These are phyloP conservation scores for Pseudozyma hubeiensis DNA, from an alignment of 1,284 basidiomycete genomes.

Conservation along the genomic window DNA sequence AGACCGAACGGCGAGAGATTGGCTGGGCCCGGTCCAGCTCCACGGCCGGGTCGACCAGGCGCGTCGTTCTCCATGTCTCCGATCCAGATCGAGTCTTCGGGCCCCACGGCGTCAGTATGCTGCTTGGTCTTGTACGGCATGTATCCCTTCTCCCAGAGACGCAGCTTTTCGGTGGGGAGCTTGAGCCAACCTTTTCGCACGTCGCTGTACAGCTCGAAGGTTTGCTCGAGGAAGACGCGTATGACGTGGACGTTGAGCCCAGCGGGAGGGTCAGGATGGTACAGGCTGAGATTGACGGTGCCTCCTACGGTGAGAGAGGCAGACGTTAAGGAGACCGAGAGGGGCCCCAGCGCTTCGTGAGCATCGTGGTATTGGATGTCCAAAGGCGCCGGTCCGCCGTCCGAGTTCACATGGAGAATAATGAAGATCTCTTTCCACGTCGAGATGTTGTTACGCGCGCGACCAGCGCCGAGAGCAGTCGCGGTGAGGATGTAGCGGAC, in stretches of 20 bases:
- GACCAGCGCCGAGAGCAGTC: conserved; percentile 62
- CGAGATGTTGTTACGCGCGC: conserved; percentile 53
- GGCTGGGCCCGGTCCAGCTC: conserved; percentile 36
- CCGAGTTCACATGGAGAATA: conserved; percentile 60
- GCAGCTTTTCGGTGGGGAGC: conserved; percentile 62
- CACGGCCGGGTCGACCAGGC: conserved; percentile 51
- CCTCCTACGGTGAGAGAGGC: conserved; percentile 66
- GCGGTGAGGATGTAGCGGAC: conserved; percentile 64
- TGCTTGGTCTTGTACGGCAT: conserved; percentile 65
- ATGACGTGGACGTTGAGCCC: conserved; percentile 63
- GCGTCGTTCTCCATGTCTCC: conserved; percentile 41
- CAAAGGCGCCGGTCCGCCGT: conserved; percentile 62
- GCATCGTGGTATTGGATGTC: conserved; percentile 66
- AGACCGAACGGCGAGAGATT: conserved; percentile 52
- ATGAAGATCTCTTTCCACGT: conserved; percentile 64
- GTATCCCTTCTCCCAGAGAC: conserved; percentile 64
- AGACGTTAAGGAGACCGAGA: conserved; percentile 60
- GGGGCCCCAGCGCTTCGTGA: conserved; percentile 63
- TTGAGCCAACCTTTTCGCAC: conserved; percentile 58
- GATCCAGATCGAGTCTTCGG: conserved; percentile 57
- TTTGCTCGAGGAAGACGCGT: conserved; percentile 66
- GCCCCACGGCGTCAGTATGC: conserved; percentile 33
- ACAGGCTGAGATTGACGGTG: conserved; percentile 54
- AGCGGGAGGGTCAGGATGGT: conserved; percentile 64
- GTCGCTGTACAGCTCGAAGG: conserved; percentile 63